Evolutionary conservation across 306 rosid genomes (phyloP).

Genomic region (Bauhinia variegata): DNA sequence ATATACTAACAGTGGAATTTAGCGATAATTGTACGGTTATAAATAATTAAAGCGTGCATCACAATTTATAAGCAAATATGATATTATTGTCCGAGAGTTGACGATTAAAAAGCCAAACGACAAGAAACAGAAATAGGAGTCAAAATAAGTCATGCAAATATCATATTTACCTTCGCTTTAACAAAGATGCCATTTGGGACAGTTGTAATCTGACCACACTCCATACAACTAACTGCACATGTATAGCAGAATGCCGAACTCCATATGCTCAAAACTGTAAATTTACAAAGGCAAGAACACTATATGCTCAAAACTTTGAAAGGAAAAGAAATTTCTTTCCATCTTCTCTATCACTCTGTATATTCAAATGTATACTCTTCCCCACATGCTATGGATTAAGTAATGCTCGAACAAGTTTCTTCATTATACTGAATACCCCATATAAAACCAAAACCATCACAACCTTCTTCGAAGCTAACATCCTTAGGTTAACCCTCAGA

Average conservation of each 20-base stretch:
- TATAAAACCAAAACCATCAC: slow-evolving; percentile 62
- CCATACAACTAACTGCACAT: not conserved
- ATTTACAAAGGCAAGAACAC: slow-evolving; percentile 25
- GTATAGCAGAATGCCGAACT: not conserved
- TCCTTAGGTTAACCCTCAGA: slow-evolving; percentile 72
- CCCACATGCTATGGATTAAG: slow-evolving; percentile 34
- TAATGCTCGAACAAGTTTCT: slow-evolving; percentile 47
- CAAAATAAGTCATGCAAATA: too few species aligned
- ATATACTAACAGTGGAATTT: too few species aligned
- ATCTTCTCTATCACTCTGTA: slow-evolving; percentile 29
- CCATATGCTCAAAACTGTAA: slow-evolving; percentile 5
- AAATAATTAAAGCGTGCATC: too few species aligned
- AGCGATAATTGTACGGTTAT: too few species aligned
- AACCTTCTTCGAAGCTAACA: slow-evolving; percentile 79
- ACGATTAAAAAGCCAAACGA: too few species aligned
- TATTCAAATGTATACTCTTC: slow-evolving; percentile 26
- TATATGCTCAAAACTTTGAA: slow-evolving; percentile 18
- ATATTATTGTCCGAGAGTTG: too few species aligned
- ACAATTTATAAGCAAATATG: too few species aligned
- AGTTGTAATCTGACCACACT: not conserved
- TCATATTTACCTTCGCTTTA: not conserved
- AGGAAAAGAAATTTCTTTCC: slow-evolving; percentile 11
- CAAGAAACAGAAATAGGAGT: too few species aligned
- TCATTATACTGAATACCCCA: slow-evolving; percentile 50
- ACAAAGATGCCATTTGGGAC: not conserved